These are phyloP conservation scores for Onygena corvina DNA, from an alignment of 2,329 filamentous ascomycete species.

Conservation along the genomic window DNA sequence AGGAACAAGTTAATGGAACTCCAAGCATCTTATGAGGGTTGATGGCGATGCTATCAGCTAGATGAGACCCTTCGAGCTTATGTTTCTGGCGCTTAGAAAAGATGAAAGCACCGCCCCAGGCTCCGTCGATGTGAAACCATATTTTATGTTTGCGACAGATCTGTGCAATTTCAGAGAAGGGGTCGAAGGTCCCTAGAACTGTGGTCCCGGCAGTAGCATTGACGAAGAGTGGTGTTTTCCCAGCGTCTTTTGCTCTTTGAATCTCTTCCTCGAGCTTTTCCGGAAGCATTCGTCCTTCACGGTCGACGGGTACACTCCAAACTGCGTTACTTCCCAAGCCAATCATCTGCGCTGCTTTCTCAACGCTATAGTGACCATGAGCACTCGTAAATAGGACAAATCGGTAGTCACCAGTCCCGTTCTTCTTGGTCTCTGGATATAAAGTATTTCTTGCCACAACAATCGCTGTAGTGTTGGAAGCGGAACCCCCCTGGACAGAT, in stretches of 20 bases:
- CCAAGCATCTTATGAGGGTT: constrained; percentile 98
- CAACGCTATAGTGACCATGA: constrained; percentile 88
- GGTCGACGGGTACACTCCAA: constrained; percentile 61
- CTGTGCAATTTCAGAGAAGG: constrained; percentile 55
- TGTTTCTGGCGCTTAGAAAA: constrained; percentile 55
- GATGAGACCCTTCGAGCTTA: constrained; percentile 58
- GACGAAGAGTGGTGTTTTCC: constrained; percentile 80
- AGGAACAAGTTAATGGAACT: constrained; percentile 79
- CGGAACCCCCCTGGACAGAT: constrained; percentile 65
- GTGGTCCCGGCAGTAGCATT: constrained; percentile 94
- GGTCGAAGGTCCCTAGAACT: constrained; percentile 79
- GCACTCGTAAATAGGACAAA: constrained; percentile 80
- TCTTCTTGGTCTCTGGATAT: constrained; percentile 62
- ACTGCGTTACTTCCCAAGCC: constrained; percentile 70
- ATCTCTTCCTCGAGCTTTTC: constrained; percentile 53
- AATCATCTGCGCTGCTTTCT: constrained; percentile 85
- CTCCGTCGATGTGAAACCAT: constrained; percentile 89
- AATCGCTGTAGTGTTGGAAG: constrained; percentile 74
- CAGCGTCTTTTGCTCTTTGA: constrained; percentile 48
- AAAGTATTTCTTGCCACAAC: constrained; percentile 79
- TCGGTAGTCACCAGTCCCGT: constrained; percentile 51
- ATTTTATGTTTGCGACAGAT: constrained; percentile 61
- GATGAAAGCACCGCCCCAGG: constrained; percentile 75
- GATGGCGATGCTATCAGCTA: constrained; percentile 70
- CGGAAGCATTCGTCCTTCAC: constrained; percentile 57